phyloP scores from a whole-genome alignment of 768 basidiomycete species.

The Tremella yokohamensis region DNA sequence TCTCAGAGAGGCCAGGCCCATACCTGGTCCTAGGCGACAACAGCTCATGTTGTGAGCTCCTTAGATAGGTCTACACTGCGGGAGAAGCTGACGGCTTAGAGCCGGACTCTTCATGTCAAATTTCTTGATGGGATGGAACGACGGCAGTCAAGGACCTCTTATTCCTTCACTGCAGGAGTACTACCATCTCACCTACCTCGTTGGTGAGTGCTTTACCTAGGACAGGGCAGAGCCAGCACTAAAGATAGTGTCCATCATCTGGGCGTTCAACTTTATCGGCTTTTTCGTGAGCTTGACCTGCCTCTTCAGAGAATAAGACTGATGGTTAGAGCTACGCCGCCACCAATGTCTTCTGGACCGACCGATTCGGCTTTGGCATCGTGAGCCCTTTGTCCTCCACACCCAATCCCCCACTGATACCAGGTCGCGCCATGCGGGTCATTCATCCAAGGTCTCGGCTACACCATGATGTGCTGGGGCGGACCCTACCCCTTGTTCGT shows the following conservation, averaged over 20 bases:
- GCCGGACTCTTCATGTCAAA: conserved; percentile 29
- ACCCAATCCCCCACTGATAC: not conserved
- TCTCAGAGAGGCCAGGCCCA: too few species aligned
- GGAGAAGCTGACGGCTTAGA: conserved; percentile 5
- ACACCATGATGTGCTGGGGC: conserved; percentile 53
- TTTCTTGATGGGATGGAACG: conserved; percentile 64
- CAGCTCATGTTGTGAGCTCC: conserved; percentile 25
- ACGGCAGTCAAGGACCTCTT: conserved; percentile 69
- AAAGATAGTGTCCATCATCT: conserved; percentile 58
- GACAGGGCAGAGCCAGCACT: not conserved
- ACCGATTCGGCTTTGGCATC: conserved; percentile 47
- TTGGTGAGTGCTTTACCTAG: not conserved
- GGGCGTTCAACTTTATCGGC: conserved; percentile 56
- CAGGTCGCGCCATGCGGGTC: conserved; percentile 24
- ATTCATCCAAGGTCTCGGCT: conserved; percentile 32
- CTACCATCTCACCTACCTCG: conserved; percentile 52
- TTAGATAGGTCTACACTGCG: not conserved
- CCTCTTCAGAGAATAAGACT: too few species aligned
- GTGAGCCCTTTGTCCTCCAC: too few species aligned
- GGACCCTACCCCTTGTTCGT: conserved; percentile 57
- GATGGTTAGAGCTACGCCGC: conserved; percentile 51
- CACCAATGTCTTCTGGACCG: conserved; percentile 56
- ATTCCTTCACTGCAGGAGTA: conserved; percentile 66
- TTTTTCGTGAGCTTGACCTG: conserved; percentile 53
- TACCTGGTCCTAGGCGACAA: too few species aligned